These are phyloP conservation scores for Scheffersomyces stipitis DNA, from an alignment of 805 yeast species.

Conservation along the genomic window DNA sequence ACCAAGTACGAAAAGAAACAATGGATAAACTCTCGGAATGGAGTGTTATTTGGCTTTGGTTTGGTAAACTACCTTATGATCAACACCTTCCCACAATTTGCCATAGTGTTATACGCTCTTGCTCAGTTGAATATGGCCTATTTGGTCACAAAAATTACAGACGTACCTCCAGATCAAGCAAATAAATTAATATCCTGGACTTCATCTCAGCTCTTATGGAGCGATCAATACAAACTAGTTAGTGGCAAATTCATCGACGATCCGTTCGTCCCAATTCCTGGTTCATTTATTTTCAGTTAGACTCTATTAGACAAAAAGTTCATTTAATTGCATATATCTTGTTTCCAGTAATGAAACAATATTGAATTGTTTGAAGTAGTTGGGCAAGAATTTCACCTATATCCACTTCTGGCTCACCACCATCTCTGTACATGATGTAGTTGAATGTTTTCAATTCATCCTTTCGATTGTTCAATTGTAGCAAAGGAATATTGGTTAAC, in stretches of 20 bases:
- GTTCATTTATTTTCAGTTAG: constrained; percentile 16
- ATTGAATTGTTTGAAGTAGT: constrained; percentile 24
- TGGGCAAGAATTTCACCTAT: constrained; percentile 12
- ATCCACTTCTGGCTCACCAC: constrained; percentile 5
- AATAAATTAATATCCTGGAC: constrained; percentile 31
- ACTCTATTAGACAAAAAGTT: constrained; percentile 7
- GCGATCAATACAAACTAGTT: constrained; percentile 18
- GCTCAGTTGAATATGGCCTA: constrained; percentile 57
- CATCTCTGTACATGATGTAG: constrained; percentile 22
- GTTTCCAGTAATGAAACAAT: constrained; percentile 39
- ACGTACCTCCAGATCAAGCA: constrained; percentile 34
- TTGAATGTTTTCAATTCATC: constrained; percentile 34
- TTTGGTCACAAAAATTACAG: constrained; percentile 52
- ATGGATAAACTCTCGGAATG: constrained; percentile 56
- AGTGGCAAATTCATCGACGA: constrained; percentile 23
- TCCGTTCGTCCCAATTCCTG: constrained; percentile 25
- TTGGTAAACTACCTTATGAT: constrained; percentile 45
- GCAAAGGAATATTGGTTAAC: constrained; percentile 35
- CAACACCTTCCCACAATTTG: constrained; percentile 41
- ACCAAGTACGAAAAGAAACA: constrained; percentile 39
- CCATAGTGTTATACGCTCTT: constrained; percentile 49
- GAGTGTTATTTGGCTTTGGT: constrained; percentile 57
- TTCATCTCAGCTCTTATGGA: constrained; percentile 33
- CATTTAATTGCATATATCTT: constrained; percentile 21
- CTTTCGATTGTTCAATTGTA: constrained; percentile 29